Evolutionary conservation across 176 grass and related monocot genomes (phyloP).

Genomic region (Metroxylon sagu): DNA sequence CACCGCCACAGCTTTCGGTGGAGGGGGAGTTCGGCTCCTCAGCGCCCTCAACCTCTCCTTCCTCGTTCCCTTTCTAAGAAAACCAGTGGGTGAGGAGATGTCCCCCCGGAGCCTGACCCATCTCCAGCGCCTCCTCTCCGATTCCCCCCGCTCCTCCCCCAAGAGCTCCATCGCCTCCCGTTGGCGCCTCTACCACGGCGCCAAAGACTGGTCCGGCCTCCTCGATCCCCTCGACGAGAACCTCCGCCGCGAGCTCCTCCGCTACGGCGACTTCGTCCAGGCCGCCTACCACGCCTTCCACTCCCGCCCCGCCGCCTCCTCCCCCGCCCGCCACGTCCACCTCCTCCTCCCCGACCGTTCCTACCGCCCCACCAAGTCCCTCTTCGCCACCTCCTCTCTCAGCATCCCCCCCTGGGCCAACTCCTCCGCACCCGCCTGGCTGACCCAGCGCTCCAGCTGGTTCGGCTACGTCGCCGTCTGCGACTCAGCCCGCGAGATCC

Average conservation of each 20-base stretch:
- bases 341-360: constrained; percentile 43
- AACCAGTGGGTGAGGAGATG: constrained; percentile 34
- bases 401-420: constrained; percentile 41
- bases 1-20: background rate
- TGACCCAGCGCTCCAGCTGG: constrained; percentile 55
- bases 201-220: constrained; percentile 44
- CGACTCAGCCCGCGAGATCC: constrained; percentile 51
- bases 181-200: constrained; percentile 55
- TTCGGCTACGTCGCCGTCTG: constrained; percentile 66
- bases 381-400: constrained; percentile 62
- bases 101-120: constrained; percentile 61
- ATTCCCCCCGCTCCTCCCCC: constrained; percentile 42
- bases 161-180: constrained; percentile 32
- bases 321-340: background rate
- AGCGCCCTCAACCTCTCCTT: constrained; percentile 45
- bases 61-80: constrained; percentile 23
- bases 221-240: constrained; percentile 52
- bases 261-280: constrained; percentile 64
- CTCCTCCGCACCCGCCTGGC: constrained; percentile 12
- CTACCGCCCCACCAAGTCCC: constrained; percentile 43
- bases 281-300: constrained; percentile 38
- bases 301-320: background rate
- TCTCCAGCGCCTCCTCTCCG: constrained; percentile 52
- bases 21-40: constrained; percentile 17
- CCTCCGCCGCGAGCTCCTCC: constrained; percentile 68